phyloP scores from a whole-genome alignment of 345 rosid genomes.

The Eucalyptus paniculata region DNA sequence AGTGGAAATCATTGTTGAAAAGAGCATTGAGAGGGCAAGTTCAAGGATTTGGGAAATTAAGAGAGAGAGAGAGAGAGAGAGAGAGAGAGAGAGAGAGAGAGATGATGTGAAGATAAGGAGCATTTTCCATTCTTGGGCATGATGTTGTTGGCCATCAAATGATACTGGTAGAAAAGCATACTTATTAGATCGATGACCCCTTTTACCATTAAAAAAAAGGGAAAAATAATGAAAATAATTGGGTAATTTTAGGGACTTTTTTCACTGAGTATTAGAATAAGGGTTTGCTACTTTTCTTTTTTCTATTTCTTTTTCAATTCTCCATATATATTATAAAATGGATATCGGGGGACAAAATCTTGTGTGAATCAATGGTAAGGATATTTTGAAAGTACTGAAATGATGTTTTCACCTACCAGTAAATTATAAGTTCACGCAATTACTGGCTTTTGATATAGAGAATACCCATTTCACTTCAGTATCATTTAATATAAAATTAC shows the following conservation, averaged over 20 bases:
- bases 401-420: background rate
- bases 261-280: background rate
- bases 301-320: background rate
- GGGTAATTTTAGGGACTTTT: background rate
- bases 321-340: background rate
- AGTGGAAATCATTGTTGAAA: slow-evolving; percentile 24
- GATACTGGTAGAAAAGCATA: background rate
- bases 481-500: background rate
- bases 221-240: background rate
- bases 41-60: background rate
- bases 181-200: background rate
- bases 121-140: slow-evolving; percentile 38
- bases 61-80: background rate
- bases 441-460: background rate
- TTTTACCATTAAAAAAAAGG: background rate
- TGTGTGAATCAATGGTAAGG: background rate
- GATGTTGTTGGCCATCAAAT: slow-evolving; percentile 81
- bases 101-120: slow-evolving; percentile 30
- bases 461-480: background rate
- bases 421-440: background rate
- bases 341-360: background rate
- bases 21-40: slow-evolving; percentile 1
- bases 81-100: background rate
- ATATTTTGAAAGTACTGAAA: background rate
- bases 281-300: background rate